phyloP scores from a whole-genome alignment of 2,329 filamentous ascomycete genomes.

The Fusarium sp. region DNA sequence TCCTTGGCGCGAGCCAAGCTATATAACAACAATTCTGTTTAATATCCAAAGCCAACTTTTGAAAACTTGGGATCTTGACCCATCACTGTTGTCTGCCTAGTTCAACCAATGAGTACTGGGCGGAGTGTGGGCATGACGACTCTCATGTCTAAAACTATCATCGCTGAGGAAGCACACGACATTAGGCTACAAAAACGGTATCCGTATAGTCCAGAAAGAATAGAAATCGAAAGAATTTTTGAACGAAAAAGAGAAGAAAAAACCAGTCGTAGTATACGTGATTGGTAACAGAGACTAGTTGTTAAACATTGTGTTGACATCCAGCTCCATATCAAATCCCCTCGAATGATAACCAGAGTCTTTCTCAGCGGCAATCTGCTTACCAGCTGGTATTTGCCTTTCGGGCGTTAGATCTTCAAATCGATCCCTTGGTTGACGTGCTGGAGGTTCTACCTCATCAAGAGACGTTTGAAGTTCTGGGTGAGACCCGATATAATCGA shows the following conservation, averaged over 20 bases:
- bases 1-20: background rate
- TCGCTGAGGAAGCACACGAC: background rate
- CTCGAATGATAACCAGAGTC: slow-evolving; percentile 24
- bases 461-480: slow-evolving; percentile 14
- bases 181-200: background rate
- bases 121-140: background rate
- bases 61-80: background rate
- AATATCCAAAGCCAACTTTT: background rate
- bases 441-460: background rate
- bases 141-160: background rate
- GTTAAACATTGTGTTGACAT: slow-evolving; percentile 15
- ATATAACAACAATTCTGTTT: background rate
- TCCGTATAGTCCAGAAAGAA: background rate
- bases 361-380: slow-evolving; percentile 15
- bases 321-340: slow-evolving; percentile 3
- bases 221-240: background rate
- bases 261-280: background rate
- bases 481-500: slow-evolving; percentile 19
- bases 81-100: background rate
- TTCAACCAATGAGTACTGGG: background rate
- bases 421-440: slow-evolving; percentile 8
- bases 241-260: background rate
- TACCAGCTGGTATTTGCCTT: background rate
- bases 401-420: slow-evolving; percentile 4
- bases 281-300: background rate